Percentiles rank a stretch among this genome's conserved stretches.
These are phyloP conservation scores for Saturnispora kantuleensis DNA, from an alignment of 805 yeast species.

Conservation along the genomic window DNA sequence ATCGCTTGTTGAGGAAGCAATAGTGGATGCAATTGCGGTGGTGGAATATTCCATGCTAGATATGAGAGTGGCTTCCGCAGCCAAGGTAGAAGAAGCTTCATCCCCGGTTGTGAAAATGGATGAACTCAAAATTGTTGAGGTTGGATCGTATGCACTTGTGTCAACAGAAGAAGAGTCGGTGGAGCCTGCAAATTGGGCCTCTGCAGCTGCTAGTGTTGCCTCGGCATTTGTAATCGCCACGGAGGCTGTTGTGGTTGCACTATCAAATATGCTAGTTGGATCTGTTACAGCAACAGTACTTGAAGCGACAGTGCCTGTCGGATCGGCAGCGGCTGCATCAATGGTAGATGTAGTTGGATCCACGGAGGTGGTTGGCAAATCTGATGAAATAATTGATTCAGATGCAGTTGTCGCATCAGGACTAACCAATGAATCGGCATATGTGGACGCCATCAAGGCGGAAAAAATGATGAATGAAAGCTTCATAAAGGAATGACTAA, in stretches of 20 bases:
- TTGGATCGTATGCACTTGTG: too few relatives aligned
- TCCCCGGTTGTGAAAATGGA: too few relatives aligned
- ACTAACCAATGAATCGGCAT: background rate
- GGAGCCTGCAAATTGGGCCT: background rate
- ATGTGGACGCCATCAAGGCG: background rate
- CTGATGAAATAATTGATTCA: background rate
- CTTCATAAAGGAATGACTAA: conserved; percentile 5
- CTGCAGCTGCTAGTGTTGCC: background rate
- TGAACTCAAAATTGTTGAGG: too few relatives aligned
- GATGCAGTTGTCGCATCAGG: background rate
- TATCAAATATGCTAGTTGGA: background rate
- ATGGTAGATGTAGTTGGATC: background rate
- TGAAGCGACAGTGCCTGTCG: background rate
- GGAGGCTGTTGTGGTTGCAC: background rate
- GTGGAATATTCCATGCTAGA: background rate
- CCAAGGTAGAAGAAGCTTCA: background rate
- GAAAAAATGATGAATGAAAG: background rate
- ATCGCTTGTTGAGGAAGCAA: background rate
- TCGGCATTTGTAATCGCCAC: background rate
- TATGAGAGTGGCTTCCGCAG: background rate
- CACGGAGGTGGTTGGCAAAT: background rate
- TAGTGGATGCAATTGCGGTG: background rate
- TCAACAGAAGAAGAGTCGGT: background rate
- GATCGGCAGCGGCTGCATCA: background rate
- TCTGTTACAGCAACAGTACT: background rate